Percentiles rank a stretch among this genome's conserved stretches.
phyloP scores from a whole-genome alignment of 2,329 filamentous ascomycete species.

The Aureobasidium mangrovei region DNA sequence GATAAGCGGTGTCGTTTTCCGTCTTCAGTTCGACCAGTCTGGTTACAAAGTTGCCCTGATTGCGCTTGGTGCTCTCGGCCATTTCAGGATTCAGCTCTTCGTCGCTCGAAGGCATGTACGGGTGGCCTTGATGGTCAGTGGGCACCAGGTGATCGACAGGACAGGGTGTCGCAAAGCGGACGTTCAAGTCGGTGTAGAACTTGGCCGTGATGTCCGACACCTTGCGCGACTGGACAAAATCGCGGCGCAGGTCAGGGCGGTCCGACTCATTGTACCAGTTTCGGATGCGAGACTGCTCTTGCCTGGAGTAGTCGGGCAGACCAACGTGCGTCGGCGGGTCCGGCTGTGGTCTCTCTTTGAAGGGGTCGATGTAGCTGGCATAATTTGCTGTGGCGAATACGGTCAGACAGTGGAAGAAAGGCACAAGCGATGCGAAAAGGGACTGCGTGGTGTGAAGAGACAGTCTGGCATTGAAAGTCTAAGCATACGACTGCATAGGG shows the following conservation, averaged over 20 bases:
- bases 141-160: conserved; percentile 34
- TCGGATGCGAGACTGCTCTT: conserved; percentile 1
- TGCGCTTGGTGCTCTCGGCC: conserved; percentile 20
- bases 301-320: conserved; percentile 9
- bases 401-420: conserved; percentile 2
- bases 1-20: conserved; percentile 50
- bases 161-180: conserved; percentile 30
- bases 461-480: conserved; percentile 5
- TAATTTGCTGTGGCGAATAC: conserved; percentile 4
- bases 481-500: neutral
- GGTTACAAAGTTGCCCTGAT: conserved; percentile 39
- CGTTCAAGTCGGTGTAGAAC: conserved; percentile 28
- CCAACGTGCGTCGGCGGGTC: conserved; percentile 8
- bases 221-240: conserved; percentile 1
- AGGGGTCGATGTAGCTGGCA: conserved; percentile 13
- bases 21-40: conserved; percentile 44
- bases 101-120: conserved; percentile 15
- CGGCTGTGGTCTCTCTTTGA: conserved; percentile 10
- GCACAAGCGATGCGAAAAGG: neutral
- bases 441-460: neutral
- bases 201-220: conserved; percentile 11
- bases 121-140: conserved; percentile 16
- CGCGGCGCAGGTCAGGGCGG: conserved; percentile 4
- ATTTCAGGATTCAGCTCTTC: neutral
- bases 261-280: conserved; percentile 7